Conservation (phyloP, 2,329 filamentous ascomycete species). For the Chalaropsis ovoidea region DNA sequence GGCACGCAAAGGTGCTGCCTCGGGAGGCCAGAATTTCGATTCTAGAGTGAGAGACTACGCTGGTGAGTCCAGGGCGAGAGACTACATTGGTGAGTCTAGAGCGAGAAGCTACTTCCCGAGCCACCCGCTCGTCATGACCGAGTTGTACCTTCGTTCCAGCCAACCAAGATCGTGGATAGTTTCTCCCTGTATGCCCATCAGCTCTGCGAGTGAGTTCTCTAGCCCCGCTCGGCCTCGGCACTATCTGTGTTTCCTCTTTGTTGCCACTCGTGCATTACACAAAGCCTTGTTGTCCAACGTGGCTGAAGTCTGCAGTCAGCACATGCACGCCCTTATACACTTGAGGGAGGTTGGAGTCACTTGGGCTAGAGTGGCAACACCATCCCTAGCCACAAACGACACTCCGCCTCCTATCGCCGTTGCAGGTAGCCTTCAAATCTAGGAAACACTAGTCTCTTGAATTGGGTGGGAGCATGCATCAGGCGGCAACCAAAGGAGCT, state of each 20-base stretch:
- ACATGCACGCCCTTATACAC: not conserved
- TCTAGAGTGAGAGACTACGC: too few species aligned
- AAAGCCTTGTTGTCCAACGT: not conserved
- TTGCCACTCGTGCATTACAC: not conserved
- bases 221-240: constrained; percentile 1
- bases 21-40: too few species aligned
- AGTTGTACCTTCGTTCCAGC: too few species aligned
- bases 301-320: not conserved
- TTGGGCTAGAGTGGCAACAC: not conserved
- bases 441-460: not conserved
- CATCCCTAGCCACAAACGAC: not conserved
- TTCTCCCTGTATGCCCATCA: not conserved
- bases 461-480: not conserved
- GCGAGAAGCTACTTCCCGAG: too few species aligned
- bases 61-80: too few species aligned
- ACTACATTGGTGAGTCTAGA: too few species aligned
- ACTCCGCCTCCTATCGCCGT: too few species aligned
- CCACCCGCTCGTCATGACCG: too few species aligned
- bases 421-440: too few species aligned
- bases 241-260: constrained; percentile 1
- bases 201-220: not conserved
- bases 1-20: not conserved
- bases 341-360: not conserved
- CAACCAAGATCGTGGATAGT: too few species aligned
- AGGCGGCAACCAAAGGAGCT: not conserved